phyloP scores from a whole-genome alignment of 1,139 yeast species.

The Saccharomyces hybrid region DNA sequence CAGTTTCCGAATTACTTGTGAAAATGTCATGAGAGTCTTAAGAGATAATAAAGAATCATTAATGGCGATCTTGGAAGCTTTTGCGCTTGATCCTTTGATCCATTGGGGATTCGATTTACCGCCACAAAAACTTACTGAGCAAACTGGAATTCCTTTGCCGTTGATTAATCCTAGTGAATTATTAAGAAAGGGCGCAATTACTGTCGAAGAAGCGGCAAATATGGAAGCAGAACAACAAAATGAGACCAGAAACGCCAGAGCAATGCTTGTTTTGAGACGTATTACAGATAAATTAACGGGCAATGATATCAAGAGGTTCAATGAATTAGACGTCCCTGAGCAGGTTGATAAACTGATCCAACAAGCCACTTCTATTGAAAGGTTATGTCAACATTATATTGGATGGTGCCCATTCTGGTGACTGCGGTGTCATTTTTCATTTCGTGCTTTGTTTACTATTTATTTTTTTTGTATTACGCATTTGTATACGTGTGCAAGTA shows the following conservation, averaged over 20 bases:
- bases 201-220: conserved; percentile 64
- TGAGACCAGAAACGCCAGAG: conserved; percentile 85
- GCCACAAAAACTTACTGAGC: conserved; percentile 65
- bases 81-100: conserved; percentile 96
- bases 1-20: conserved; percentile 91
- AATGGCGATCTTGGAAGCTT: conserved; percentile 97
- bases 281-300: conserved; percentile 92
- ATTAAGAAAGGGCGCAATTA: conserved; percentile 64
- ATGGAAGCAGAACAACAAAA: conserved; percentile 68
- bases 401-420: conserved; percentile 99
- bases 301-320: conserved; percentile 71
- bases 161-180: conserved; percentile 60
- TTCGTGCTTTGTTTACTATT: background rate
- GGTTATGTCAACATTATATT: conserved; percentile 89
- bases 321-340: conserved; percentile 69
- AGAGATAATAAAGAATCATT: conserved; percentile 91
- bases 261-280: conserved; percentile 80
- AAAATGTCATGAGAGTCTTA: conserved; percentile 90
- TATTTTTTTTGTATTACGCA: background rate
- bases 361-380: conserved; percentile 95
- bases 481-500: background rate
- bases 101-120: conserved; percentile 98
- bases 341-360: conserved; percentile 93
- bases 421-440: background rate
- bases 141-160: conserved; percentile 63